Evolutionary conservation across 176 grass and related monocot genomes (phyloP), one percentile per base, ranked within the genome.

Genomic region (Oryza officinalis): DNA sequence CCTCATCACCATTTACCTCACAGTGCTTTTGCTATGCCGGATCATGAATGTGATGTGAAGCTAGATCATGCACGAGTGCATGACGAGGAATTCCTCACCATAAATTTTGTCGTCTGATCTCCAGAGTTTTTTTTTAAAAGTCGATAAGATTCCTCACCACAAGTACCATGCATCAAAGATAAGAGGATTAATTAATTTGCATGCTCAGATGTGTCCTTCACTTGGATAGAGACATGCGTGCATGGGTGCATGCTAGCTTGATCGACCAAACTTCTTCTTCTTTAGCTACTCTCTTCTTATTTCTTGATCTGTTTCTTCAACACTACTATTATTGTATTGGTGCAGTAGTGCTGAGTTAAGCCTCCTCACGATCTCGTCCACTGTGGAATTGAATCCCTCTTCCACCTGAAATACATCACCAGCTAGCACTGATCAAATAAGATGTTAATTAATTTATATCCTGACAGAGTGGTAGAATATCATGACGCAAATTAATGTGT

Each of bases 331-430:
- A 61, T 61, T 61, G n/a, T 23, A 61, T 61, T 61, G 57, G 57
- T 25, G 8, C n/a, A 61, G 22, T 23, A 61, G 57, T 61, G 57
- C 57, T 2, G 57, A 61, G 57, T 86, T 71, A 67, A 97, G 85
- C 80, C 86, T 78, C 67, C 79, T 94, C 49, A 92, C 82, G 1
- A 97, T 78, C 66, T 87, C 83, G 10, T 96, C 85, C 59, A 83
- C 76, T 18, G 88, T 91, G 28, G 78, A 45, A 52, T 40, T 87
- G 47, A 89, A 92, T 5, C 74, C 91, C 27, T 83, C 82, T 75
- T 90, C 87, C 31, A 92, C 79, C 91, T 97, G 74, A 71, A 65
- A 84, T 78, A 2, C 54, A 49, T 33, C 5, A 45, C 52, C 8
- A 33, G 54, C 7, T 45, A 72, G 13, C 14, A 47, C 43, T 6